Evolutionary conservation across 208 protist genomes (phyloP).

Genomic region (Crithidia brevicula): DNA sequence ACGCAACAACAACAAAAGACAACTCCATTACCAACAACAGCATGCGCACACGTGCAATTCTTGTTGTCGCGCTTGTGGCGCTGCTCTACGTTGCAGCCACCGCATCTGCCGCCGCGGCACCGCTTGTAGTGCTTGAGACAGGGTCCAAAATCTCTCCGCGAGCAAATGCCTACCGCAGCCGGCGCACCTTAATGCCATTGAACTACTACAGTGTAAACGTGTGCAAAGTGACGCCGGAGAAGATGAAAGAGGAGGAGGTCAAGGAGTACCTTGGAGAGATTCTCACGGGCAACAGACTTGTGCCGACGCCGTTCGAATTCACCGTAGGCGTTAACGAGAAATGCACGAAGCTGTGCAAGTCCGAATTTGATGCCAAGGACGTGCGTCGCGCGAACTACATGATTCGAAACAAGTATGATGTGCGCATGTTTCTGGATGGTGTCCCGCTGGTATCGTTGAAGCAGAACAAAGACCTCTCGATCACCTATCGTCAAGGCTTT

Average conservation of each 20-base stretch:
- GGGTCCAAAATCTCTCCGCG: slow-evolving; percentile 30
- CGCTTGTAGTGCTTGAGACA: slow-evolving; percentile 15
- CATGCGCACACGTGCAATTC: neutral
- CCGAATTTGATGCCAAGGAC: slow-evolving; percentile 27
- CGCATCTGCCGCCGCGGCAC: neutral
- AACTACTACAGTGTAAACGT: slow-evolving; percentile 93
- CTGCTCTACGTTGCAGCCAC: slow-evolving; percentile 12
- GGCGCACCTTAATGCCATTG: slow-evolving; percentile 91
- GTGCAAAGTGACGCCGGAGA: slow-evolving; percentile 64
- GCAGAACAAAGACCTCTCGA: too few species aligned
- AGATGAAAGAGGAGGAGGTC: slow-evolving; percentile 31
- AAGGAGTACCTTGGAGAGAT: slow-evolving; percentile 95
- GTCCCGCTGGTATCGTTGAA: slow-evolving; percentile 47
- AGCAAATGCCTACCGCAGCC: slow-evolving; percentile 93
- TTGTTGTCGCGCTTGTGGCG: slow-evolving; percentile 8
- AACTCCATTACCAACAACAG: neutral
- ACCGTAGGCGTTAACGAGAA: slow-evolving; percentile 32
- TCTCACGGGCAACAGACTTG: slow-evolving; percentile 93
- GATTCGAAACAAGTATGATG: slow-evolving; percentile 57
- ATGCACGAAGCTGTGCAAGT: slow-evolving; percentile 49
- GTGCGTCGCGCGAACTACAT: slow-evolving; percentile 36
- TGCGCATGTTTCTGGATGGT: slow-evolving; percentile 71
- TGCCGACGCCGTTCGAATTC: slow-evolving; percentile 90
- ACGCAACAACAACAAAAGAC: neutral
- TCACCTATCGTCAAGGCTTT: slow-evolving; percentile 35